Base-by-base conservation (phyloP, 805 yeast genomes). In the Debaryomyces hansenii region DNA sequence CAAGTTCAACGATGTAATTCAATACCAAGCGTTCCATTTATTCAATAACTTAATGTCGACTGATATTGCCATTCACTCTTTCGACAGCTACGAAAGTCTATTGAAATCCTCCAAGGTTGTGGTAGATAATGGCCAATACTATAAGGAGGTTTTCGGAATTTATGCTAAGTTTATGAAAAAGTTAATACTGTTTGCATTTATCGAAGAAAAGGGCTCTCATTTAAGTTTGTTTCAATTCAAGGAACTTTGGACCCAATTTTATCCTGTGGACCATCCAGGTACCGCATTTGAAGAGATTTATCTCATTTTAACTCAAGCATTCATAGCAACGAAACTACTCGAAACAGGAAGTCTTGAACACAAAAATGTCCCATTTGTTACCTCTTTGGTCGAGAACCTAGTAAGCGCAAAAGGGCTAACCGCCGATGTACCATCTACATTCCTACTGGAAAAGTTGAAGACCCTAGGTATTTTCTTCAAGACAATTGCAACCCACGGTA, bases 11-110 rank as follows among this genome's bases (percentile, higher is more conserved):
- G 77, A 72, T 45, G 59, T 71, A 5, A 59, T 72, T 5, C 75
- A 69, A 44, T 58, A 56, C 45, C 77, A 72, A 51, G 57, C 66
- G 5, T 52, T 65, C 38, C 77, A 72, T 50, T 47, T 67, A 46
- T 52, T 71, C 41, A 66, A 57, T 39, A 67, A 71, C 48, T 37
- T 64, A 21, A 41, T 70, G 48, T 55, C 50, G 27, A 20, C 27
- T 11, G 48, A 41, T 1, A 49, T 55, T 11, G 59, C 58, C 6
- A 10, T 20, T 4, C 31, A 36, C 2, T 46, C 58, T 2, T 20
- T 58, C 3, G 46, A 45, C 7, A 57, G 64, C 32, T 41, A 53
- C 21, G 37, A 28, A 5, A 53, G 48, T 34, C 44, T 67, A 18
- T 31, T 35, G 10, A 53, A 46, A 20, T 58, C 55, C 40, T 55